Evolutionary conservation across 441 rosid genomes (phyloP), one percentile per base, ranked within the genome.

Genomic region (Eruca vesicaria): DNA sequence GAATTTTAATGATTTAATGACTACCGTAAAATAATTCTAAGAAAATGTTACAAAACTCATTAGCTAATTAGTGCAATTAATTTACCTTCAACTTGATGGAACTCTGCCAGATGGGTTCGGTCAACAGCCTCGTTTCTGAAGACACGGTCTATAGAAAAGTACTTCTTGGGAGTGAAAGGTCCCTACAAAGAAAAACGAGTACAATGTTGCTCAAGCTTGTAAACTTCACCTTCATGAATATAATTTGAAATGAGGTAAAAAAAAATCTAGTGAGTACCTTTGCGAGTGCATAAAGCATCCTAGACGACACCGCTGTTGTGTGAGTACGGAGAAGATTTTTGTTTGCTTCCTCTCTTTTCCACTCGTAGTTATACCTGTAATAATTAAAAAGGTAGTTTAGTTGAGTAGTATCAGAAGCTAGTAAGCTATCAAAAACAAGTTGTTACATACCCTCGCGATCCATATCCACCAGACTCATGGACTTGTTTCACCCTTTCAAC

Each of bases 51-150:
- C 26, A 23, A 23, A 23, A 23, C 26, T 23, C 26, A 23, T 23
- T 23, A 23, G 26, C 26, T 23, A 3, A n/a, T 3, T 23, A 23
- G 26, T 23, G 26, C 26, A 23, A n/a, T n/a, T n/a, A 23, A 23
- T 23, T 23, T 23, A 23, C 26, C 98, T 90, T 95, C 98, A 64
- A 91, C 90, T 81, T 95, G 99, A 81, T 95, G 98, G 79, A 94
- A 92, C 79, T 94, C 99, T 43, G 98, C 99, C 29, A 95, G 90
- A 87, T 92, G 97, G 61, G 99, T 95, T 38, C 89, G 84, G 76
- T 95, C 98, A 16, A 95, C 97, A 12, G 99, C 92, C 84, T 94
- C 99, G 76, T 95, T 95, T 82, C 99, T 87, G 86, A 92, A 95
- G 73, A 95, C 98, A 58, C 97, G 96, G 66, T 95, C 99, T 15